Evolutionary conservation across 2,329 filamentous ascomycete species (phyloP).

Genomic region (Microsporum ferrugineum): DNA sequence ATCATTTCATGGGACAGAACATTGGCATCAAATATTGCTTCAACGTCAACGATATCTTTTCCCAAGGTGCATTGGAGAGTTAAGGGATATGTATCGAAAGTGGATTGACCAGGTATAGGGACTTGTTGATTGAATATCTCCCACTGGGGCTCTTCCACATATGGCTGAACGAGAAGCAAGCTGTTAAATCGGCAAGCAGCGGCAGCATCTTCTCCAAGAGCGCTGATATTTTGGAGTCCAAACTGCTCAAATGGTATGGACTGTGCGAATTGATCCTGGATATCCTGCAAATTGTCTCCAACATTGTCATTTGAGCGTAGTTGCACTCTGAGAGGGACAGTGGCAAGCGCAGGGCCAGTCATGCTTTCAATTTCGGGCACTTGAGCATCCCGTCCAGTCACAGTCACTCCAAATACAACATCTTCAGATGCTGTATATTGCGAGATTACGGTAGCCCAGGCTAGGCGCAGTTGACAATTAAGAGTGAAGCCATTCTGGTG

Average conservation of each 20-base stretch:
- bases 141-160: background rate
- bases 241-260: conserved; percentile 49
- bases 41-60: background rate
- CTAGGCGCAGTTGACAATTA: conserved; percentile 9
- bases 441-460: conserved; percentile 28
- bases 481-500: conserved; percentile 6
- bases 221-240: conserved; percentile 38
- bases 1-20: background rate
- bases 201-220: conserved; percentile 36
- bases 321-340: conserved; percentile 27
- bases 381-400: conserved; percentile 30
- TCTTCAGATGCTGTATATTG: conserved; percentile 27
- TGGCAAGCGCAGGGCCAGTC: conserved; percentile 31
- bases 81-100: background rate
- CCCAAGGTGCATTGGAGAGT: background rate
- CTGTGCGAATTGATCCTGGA: conserved; percentile 43
- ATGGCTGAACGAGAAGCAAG: conserved; percentile 25
- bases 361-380: conserved; percentile 29
- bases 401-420: conserved; percentile 30
- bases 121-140: background rate
- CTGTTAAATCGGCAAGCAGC: conserved; percentile 34
- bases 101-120: background rate
- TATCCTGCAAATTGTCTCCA: conserved; percentile 30
- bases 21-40: background rate
- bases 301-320: conserved; percentile 14